Evolutionary conservation across 371 early-diverging fungal genomes (phyloP).

Genomic region (Mortierella sp.): DNA sequence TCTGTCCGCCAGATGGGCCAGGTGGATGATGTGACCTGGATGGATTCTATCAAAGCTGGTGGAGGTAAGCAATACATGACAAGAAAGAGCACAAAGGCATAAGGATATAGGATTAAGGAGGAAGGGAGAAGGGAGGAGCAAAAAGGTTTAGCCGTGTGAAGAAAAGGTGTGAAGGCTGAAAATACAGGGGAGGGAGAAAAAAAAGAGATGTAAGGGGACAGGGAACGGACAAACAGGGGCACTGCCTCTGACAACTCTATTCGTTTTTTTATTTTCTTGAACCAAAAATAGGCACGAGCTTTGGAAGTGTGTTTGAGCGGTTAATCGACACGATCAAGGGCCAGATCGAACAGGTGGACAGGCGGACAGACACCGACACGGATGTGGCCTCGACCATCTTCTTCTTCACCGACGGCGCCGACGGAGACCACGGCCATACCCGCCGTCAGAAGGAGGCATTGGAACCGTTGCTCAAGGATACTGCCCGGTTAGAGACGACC

Average conservation of each 20-base stretch:
- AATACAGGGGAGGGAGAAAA: too few relatives aligned
- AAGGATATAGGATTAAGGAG: neutral
- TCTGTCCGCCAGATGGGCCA: conserved; percentile 20
- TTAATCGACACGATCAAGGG: neutral
- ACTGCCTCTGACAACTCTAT: neutral
- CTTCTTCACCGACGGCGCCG: conserved; percentile 56
- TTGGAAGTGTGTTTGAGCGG: conserved; percentile 29
- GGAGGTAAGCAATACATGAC: conserved; percentile 28
- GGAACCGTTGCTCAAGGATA: conserved; percentile 19
- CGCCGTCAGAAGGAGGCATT: conserved; percentile 11
- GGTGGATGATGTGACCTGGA: conserved; percentile 12
- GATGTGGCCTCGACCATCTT: conserved; percentile 39
- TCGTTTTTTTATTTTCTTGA: neutral
- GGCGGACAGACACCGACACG: neutral
- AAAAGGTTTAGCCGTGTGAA: too few relatives aligned
- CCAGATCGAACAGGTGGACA: neutral
- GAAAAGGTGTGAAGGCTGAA: too few relatives aligned
- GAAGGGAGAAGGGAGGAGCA: neutral
- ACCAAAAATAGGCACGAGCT: conserved; percentile 34
- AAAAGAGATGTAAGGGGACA: too few relatives aligned
- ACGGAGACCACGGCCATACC: conserved; percentile 1
- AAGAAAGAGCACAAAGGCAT: neutral
- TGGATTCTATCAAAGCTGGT: conserved; percentile 18
- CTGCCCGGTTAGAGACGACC: conserved; percentile 22
- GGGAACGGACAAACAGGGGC: too few relatives aligned